These are phyloP conservation scores for Tylopilus sp. DNA, from an alignment of 768 basidiomycete genomes.

Conservation along the genomic window DNA sequence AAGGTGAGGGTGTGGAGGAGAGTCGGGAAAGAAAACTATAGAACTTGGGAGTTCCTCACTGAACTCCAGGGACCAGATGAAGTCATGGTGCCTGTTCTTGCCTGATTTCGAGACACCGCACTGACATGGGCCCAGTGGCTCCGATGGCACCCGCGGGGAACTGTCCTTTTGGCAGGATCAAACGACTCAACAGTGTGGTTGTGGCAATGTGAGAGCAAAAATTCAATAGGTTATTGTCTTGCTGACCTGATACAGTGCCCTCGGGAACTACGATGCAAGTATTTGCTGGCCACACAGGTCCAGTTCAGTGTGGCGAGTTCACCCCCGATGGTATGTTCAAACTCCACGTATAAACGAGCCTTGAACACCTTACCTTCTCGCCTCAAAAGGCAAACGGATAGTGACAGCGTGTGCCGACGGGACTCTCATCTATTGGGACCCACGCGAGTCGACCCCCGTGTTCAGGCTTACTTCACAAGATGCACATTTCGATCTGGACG, in stretches of 20 bases:
- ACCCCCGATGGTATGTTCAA: constrained; percentile 72
- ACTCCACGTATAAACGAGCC: neutral
- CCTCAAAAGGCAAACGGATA: constrained; percentile 71
- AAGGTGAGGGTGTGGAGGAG: constrained; percentile 89
- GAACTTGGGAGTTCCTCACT: constrained; percentile 91
- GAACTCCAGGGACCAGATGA: constrained; percentile 94
- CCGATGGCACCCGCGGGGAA: constrained; percentile 94
- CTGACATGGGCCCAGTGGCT: constrained; percentile 61
- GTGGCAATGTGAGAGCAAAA: constrained; percentile 79
- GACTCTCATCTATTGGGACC: constrained; percentile 87
- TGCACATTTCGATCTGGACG: constrained; percentile 73
- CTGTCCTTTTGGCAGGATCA: constrained; percentile 84
- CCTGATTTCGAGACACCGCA: neutral
- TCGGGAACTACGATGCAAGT: constrained; percentile 95
- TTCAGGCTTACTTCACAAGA: constrained; percentile 76
- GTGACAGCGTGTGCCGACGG: constrained; percentile 84
- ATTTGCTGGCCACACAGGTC: constrained; percentile 83
- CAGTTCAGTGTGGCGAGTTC: constrained; percentile 86
- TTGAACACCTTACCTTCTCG: constrained; percentile 2
- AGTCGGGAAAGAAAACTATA: constrained; percentile 70
- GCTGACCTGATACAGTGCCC: constrained; percentile 58
- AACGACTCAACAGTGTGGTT: constrained; percentile 95
- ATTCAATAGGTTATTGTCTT: neutral
- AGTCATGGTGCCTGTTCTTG: constrained; percentile 68
- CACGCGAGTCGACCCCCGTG: constrained; percentile 68